phyloP scores from a whole-genome alignment of 2,329 filamentous ascomycete species.

The Ascochyta lentis region DNA sequence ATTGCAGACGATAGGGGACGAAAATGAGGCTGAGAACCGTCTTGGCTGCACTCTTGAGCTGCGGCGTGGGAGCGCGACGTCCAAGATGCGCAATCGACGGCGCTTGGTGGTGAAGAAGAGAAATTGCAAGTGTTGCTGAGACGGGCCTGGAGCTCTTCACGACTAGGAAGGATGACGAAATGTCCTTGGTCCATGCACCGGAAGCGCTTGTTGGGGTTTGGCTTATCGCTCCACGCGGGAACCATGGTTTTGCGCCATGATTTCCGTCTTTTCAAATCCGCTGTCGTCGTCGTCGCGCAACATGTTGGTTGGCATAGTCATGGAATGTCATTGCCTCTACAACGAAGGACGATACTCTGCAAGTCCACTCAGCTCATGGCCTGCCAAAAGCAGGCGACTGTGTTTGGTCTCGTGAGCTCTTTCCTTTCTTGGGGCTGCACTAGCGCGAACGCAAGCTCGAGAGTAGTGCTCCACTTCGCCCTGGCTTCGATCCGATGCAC shows the following conservation, averaged over 20 bases:
- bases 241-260: conserved; percentile 6
- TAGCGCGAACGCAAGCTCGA: too few species aligned
- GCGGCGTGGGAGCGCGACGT: neutral
- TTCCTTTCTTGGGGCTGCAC: too few species aligned
- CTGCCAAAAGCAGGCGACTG: neutral
- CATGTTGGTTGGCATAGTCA: neutral
- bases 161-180: conserved; percentile 1
- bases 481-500: too few species aligned
- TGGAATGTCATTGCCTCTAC: rapidly evolving
- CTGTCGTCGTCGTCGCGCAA: neutral
- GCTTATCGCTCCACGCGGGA: conserved; percentile 13
- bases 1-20: conserved; percentile 2
- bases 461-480: too few species aligned
- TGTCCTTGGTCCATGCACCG: neutral
- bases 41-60: neutral
- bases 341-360: neutral
- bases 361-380: neutral
- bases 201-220: conserved; percentile 4
- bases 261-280: neutral
- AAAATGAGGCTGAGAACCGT: neutral
- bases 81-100: neutral
- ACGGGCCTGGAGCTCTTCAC: conserved; percentile 17
- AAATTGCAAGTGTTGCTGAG: conserved; percentile 1
- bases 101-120: neutral
- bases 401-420: too few species aligned